phyloP scores from a whole-genome alignment of 176 grass and related monocot species.

The Bonia amplexicaulis region DNA sequence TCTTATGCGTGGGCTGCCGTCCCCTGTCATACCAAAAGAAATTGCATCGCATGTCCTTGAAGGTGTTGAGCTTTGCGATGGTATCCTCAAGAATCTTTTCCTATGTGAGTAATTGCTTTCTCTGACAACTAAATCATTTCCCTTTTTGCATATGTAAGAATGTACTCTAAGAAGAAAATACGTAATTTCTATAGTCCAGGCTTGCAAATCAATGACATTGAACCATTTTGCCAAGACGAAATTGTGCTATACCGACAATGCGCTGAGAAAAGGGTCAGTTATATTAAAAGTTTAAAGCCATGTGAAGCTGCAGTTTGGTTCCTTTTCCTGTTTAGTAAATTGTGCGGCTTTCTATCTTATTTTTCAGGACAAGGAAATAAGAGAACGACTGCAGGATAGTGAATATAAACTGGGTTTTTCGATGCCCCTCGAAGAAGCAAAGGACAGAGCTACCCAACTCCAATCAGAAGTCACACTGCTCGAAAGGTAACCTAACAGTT shows the following conservation, averaged over 20 bases:
- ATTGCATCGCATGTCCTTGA: slow-evolving; percentile 92
- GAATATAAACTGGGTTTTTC: slow-evolving; percentile 77
- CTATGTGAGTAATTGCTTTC: slow-evolving; percentile 62
- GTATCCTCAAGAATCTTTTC: slow-evolving; percentile 88
- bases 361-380: slow-evolving; percentile 86
- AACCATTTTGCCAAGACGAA: slow-evolving; percentile 96
- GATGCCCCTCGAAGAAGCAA: slow-evolving; percentile 73
- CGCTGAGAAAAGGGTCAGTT: slow-evolving; percentile 70
- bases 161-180: slow-evolving; percentile 2
- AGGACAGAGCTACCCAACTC: slow-evolving; percentile 71
- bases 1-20: slow-evolving; percentile 84
- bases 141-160: neutral
- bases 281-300: neutral
- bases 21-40: slow-evolving; percentile 78
- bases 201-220: slow-evolving; percentile 93
- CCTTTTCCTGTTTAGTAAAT: slow-evolving; percentile 1
- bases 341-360: neutral
- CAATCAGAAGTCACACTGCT: slow-evolving; percentile 76
- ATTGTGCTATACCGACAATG: slow-evolving; percentile 85
- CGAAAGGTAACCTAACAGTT: slow-evolving; percentile 51
- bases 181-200: slow-evolving; percentile 36
- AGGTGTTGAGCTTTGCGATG: slow-evolving; percentile 87
- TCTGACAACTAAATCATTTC: neutral
- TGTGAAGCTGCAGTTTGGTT: neutral
- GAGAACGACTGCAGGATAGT: slow-evolving; percentile 65